Evolutionary conservation across 805 yeast genomes (phyloP), one percentile per base, ranked within the genome.

Genomic region (Zygoascus flipseniorum): DNA sequence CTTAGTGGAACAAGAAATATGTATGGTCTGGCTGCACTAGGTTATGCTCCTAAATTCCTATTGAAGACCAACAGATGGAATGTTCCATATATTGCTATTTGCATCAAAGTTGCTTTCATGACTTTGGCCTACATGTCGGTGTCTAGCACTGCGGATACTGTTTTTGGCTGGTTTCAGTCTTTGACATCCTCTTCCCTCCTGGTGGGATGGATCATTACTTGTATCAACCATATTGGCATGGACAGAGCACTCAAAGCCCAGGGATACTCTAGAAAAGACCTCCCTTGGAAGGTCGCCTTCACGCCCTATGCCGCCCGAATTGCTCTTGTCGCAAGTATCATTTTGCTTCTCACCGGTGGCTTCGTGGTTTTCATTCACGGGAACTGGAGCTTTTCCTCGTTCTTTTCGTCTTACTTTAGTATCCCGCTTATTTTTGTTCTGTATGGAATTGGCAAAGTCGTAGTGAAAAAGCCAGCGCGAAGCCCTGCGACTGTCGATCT

Each of bases 1-100:
- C 85, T 85, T 69, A 82, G 83, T 65, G 86, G 86, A 31, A 80
- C 93, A 19, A 78, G 96, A 76, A 80, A 86, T 10, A 70, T 84
- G 18, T 86, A 84, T 64, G 85, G 86, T 39, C 71, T 87, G 58
- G 78, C 93, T 1, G 77, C 80, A 50, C 85, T 83, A 60, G 86
- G 88, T 8, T 81, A 81, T 64, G 89, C 92, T 10, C 93, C 93
- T 58, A 73, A 70, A 58, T 63, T 85, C 63, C 81, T 86, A 65
- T 73, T 86, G 51, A 79, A 69, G 59, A 82, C 89, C 16, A 81
- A 80, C 71, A 80, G 73, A 60, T 72, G 73, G 69, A 93, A 95
- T 66, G 85, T 86, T 52, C 96, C 95, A 54, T 72, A 68, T 56
- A 76, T 72, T 58, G 78, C 89, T 3, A 68, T 85, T 48, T 70